Percentiles rank a stretch among this genome's conserved stretches.
phyloP scores from a whole-genome alignment of 2,329 filamentous ascomycete genomes.

The Epichloe gansuensis region DNA sequence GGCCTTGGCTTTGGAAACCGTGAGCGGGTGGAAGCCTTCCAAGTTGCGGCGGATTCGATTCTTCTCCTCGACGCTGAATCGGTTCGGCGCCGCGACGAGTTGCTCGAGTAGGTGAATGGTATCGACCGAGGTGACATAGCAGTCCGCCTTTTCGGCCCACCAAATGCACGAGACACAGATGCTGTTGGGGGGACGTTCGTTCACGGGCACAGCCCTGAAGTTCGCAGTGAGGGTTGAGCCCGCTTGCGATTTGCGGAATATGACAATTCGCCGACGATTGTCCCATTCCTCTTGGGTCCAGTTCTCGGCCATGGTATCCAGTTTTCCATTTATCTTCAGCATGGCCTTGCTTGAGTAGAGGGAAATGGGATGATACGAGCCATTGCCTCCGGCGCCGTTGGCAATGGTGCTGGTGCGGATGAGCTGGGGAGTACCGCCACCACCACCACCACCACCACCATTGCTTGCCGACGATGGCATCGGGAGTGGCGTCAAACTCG shows the following conservation, averaged over 20 bases:
- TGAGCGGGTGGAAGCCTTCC: conserved; percentile 84
- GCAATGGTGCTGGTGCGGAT: conserved; percentile 43
- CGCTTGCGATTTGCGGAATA: conserved; percentile 71
- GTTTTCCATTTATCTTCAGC: conserved; percentile 73
- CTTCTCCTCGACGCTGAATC: conserved; percentile 95
- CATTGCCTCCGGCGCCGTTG: conserved; percentile 22
- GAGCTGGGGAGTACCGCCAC: conserved; percentile 29
- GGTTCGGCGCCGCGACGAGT: conserved; percentile 58
- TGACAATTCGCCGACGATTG: conserved; percentile 69
- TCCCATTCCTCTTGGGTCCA: conserved; percentile 77
- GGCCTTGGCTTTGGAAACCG: conserved; percentile 81
- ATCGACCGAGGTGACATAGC: conserved; percentile 91
- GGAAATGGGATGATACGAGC: conserved; percentile 62
- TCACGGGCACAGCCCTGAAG: conserved; percentile 66
- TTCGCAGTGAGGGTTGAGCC: conserved; percentile 70
- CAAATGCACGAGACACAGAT: conserved; percentile 96
- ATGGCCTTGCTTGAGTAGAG: conserved; percentile 75
- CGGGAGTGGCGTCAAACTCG: conserved; percentile 35
- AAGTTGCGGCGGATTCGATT: conserved; percentile 93
- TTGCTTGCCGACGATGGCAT: conserved; percentile 27
- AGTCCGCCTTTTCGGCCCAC: conserved; percentile 86
- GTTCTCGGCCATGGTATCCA: conserved; percentile 68
- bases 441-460: too few species aligned
- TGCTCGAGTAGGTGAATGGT: conserved; percentile 92
- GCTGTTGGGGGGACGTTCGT: conserved; percentile 71